Base-by-base conservation (phyloP, 441 rosid species). In the Pelargonium myrrhifolium region DNA sequence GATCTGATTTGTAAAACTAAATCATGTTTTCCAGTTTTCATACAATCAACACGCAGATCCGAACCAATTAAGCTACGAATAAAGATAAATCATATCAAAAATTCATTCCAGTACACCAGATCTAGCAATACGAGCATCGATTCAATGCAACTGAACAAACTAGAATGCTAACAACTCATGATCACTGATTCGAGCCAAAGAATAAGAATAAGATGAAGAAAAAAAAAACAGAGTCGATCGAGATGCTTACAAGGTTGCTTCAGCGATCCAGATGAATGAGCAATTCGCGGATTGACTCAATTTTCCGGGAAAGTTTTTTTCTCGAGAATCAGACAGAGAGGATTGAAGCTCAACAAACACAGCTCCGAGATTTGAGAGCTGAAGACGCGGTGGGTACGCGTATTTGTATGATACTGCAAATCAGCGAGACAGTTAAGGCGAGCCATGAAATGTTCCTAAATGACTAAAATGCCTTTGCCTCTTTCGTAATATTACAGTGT, bases 31-130 rank as follows among this genome's bases (percentile, higher is more conserved):
- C n/a, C n/a, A n/a, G n/a, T n/a, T n/a, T n/a, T n/a, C n/a, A n/a
- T n/a, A n/a, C n/a, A n/a, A n/a, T n/a, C n/a, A n/a, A 63, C 5
- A 53, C 15, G 53, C 63, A 74, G 82, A 78, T 78, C 78, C 76
- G 77, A 83, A 81, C 83, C 65, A 75, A 17, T 37, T 53, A 47
- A 62, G 64, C 43, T 68, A 35, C 60, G 11, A 69, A 71, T 63
- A 77, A 40, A 71, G 62, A n/a, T 28, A 31, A 65, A 15, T 17
- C 60, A 51, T 61, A 42, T 31, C 20, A 67, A 40, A 6, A 2
- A 15, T 47, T 47, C 17, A 47, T 47, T 11, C 55, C 15, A 47
- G 14, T 14, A 47, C 15, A 47, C 18, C 55, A 47, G 55, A 47
- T 47, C 55, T 47, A 47, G 9, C 0, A 45, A 2, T 12, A 39